phyloP scores from a whole-genome alignment of 2,329 filamentous ascomycete species.

The Ceratocystis diversiconidia region DNA sequence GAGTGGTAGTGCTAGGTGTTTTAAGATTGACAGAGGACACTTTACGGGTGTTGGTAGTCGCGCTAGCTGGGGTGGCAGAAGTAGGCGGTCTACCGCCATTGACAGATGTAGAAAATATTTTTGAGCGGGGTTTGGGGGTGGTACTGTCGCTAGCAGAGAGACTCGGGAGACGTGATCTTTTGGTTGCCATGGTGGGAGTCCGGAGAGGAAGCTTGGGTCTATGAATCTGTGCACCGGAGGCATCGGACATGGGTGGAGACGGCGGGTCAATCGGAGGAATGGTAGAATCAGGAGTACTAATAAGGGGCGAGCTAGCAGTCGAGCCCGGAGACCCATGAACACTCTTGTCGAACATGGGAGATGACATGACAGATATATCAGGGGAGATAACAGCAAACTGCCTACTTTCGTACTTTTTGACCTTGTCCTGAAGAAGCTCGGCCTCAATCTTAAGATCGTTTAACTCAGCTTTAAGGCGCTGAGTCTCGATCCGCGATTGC shows the following conservation, averaged over 20 bases:
- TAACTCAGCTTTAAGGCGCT: slow-evolving; percentile 78
- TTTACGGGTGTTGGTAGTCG: slow-evolving; percentile 21
- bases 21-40: slow-evolving; percentile 15
- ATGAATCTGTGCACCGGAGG: slow-evolving; percentile 42
- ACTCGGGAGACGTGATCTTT: slow-evolving; percentile 33
- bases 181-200: slow-evolving; percentile 23
- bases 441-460: slow-evolving; percentile 88
- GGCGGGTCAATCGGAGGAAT: slow-evolving; percentile 66
- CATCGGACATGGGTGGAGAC: slow-evolving; percentile 85
- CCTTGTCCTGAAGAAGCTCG: slow-evolving; percentile 86
- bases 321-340: slow-evolving; percentile 57
- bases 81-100: slow-evolving; percentile 20
- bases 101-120: slow-evolving; percentile 28
- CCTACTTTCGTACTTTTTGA: slow-evolving; percentile 54
- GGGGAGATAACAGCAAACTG: slow-evolving; percentile 47
- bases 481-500: slow-evolving; percentile 71
- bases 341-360: slow-evolving; percentile 57
- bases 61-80: slow-evolving; percentile 10
- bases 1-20: slow-evolving; percentile 31
- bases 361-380: slow-evolving; percentile 49
- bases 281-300: slow-evolving; percentile 60
- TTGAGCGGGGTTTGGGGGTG: slow-evolving; percentile 44
- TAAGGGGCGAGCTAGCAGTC: slow-evolving; percentile 81
- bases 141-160: slow-evolving; percentile 36
- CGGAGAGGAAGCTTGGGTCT: slow-evolving; percentile 26